Evolutionary conservation across 257 asterid species (phyloP).

Genomic region (Leptodermis oblonga): DNA sequence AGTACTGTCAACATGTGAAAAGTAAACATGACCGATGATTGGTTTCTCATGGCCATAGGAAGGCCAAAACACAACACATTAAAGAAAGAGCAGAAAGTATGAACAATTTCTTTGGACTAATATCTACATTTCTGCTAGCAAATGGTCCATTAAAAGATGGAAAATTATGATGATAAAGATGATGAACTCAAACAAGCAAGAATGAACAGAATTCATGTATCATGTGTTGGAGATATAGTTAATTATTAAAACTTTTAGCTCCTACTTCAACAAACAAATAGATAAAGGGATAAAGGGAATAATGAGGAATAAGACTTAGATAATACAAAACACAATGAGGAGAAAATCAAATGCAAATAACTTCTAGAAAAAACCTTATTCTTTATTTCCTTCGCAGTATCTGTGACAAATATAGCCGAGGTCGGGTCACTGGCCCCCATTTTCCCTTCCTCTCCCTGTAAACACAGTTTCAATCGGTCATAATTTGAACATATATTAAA

Average conservation of each 20-base stretch:
- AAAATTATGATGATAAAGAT: neutral
- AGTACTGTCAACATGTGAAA: too few species aligned
- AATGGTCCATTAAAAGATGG: neutral
- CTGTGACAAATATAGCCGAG: slow-evolving; percentile 93
- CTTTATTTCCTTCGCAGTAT: slow-evolving; percentile 75
- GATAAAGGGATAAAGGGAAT: neutral
- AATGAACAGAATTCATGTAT: neutral
- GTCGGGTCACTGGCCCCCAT: slow-evolving; percentile 93
- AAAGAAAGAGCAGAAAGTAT: neutral
- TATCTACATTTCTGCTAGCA: neutral
- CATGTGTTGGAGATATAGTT: neutral
- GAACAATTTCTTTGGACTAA: neutral
- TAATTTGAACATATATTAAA: neutral
- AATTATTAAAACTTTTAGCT: neutral
- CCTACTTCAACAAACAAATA: neutral
- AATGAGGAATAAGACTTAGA: neutral
- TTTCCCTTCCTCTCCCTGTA: slow-evolving; percentile 90
- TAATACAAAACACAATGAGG: neutral
- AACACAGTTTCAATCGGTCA: neutral
- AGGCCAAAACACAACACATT: neutral
- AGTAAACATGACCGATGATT: neutral
- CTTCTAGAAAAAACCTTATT: slow-evolving; percentile 52
- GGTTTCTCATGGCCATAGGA: neutral
- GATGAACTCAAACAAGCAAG: neutral
- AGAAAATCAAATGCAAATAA: neutral